Percentiles rank a stretch among this genome's conserved stretches.
phyloP scores from a whole-genome alignment of 306 rosid genomes.

The Geum urbanum region DNA sequence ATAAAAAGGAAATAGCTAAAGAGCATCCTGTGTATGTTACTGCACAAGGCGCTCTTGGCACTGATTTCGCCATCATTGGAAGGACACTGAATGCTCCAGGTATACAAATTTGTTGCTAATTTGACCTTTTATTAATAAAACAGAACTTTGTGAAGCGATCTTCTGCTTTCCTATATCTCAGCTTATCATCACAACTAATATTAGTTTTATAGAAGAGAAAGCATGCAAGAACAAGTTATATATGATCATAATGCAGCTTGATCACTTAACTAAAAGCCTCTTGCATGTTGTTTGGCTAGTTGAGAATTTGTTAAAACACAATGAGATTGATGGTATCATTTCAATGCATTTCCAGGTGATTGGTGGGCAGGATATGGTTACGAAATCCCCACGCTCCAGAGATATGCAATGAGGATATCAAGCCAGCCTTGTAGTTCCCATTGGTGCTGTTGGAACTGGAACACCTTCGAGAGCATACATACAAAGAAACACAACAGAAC shows the following conservation, averaged over 20 bases:
- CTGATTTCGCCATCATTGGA: slow-evolving; percentile 61
- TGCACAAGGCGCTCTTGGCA: slow-evolving; percentile 70
- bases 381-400: slow-evolving; percentile 61
- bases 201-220: neutral
- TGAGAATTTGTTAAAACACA: neutral
- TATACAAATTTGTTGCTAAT: slow-evolving; percentile 25
- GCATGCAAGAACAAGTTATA: neutral
- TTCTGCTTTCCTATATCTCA: neutral
- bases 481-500: slow-evolving; percentile 34
- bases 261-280: neutral
- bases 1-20: slow-evolving; percentile 52
- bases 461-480: slow-evolving; percentile 49
- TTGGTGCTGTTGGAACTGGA: slow-evolving; percentile 65
- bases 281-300: neutral
- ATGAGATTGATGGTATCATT: neutral
- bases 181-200: neutral
- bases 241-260: neutral
- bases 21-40: slow-evolving; percentile 54
- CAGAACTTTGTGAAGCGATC: neutral
- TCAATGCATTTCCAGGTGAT: slow-evolving; percentile 40
- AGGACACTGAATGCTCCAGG: slow-evolving; percentile 70
- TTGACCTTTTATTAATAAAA: neutral
- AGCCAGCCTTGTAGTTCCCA: slow-evolving; percentile 72
- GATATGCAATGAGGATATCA: slow-evolving; percentile 56
- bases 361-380: slow-evolving; percentile 82